Conservation (phyloP, 1,139 yeast species). For the Yamadazyma oceani region DNA sequence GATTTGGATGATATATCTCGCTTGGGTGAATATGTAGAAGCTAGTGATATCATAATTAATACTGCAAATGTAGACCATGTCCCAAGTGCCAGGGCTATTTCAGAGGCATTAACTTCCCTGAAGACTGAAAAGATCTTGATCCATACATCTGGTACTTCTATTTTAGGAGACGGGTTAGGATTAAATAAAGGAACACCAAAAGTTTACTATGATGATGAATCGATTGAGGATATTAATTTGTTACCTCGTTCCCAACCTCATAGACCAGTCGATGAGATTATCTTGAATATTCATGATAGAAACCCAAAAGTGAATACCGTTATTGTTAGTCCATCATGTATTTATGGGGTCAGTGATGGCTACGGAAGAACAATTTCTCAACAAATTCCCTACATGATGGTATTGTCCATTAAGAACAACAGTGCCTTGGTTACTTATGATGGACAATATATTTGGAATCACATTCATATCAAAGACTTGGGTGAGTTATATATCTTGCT, state of each 20-base stretch:
- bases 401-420: conserved; percentile 21
- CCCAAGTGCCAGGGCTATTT: conserved; percentile 27
- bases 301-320: conserved; percentile 24
- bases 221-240: conserved; percentile 28
- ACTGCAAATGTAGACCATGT: conserved; percentile 40
- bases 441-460: conserved; percentile 38
- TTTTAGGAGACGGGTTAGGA: conserved; percentile 27
- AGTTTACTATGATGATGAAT: conserved; percentile 29
- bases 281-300: conserved; percentile 27
- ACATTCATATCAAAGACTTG: conserved; percentile 37
- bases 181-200: conserved; percentile 21
- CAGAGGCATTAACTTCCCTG: conserved; percentile 18
- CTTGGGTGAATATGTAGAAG: conserved; percentile 21
- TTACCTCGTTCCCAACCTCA: conserved; percentile 35
- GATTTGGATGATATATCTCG: conserved; percentile 23
- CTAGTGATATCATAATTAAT: conserved; percentile 32
- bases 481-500: conserved; percentile 24
- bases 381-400: conserved; percentile 33
- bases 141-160: conserved; percentile 43
- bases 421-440: conserved; percentile 31
- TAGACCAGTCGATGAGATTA: conserved; percentile 33
- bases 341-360: conserved; percentile 30
- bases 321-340: conserved; percentile 25
- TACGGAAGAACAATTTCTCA: conserved; percentile 30
- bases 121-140: conserved; percentile 27